Base-by-base conservation (phyloP, 1,139 yeast species). In the Wickerhamiella infanticola region DNA sequence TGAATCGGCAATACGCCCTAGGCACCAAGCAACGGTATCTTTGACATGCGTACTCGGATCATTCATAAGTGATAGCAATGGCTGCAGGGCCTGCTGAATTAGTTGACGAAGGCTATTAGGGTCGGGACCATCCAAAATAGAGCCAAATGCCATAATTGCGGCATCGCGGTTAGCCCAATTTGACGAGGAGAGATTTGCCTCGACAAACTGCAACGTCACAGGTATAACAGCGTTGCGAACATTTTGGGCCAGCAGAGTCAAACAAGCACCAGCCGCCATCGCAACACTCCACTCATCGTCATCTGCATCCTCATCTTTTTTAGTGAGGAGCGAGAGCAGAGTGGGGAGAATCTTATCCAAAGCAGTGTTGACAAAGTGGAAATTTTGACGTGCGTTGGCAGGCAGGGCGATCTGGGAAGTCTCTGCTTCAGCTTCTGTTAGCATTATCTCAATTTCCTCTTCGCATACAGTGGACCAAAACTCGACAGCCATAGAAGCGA, bases 401-500 rank as follows among this genome's bases (percentile, higher is more conserved):
- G 24, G 13, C 43, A 24, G 37, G 13, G 37, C 37, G 39, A 38
- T 24, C 8, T 24, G 27, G 41, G 39, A 33, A 27, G 35, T 18
- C 4, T 39, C 48, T 5, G 50, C 58, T 24, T 47, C 49, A 13
- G 45, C 65, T 62, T 47, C 71, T 67, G 48, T 52, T 55, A 65
- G 69, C 54, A 83, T 94, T 50, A 84, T 78, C 53, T 84, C 95
- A 53, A 83, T 72, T 63, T 93, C 98, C 61, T 83, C 96, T 67
- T 90, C 98, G 67, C 97, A 86, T 24, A 90, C 93, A 29, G 97
- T 85, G 50, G 93, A 79, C 98, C 98, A 90, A 63, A 90, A 90
- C 66, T 90, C 98, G 45, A 90, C 94, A 26, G 98, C 97, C 95
- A 90, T 88, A 63, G 96, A 85, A 1, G 96, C 84, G 35, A 90